Evolutionary conservation across 2,329 filamentous ascomycete genomes (phyloP), one percentile per base, ranked within the genome.

Genomic region (Davidsoniella australis): DNA sequence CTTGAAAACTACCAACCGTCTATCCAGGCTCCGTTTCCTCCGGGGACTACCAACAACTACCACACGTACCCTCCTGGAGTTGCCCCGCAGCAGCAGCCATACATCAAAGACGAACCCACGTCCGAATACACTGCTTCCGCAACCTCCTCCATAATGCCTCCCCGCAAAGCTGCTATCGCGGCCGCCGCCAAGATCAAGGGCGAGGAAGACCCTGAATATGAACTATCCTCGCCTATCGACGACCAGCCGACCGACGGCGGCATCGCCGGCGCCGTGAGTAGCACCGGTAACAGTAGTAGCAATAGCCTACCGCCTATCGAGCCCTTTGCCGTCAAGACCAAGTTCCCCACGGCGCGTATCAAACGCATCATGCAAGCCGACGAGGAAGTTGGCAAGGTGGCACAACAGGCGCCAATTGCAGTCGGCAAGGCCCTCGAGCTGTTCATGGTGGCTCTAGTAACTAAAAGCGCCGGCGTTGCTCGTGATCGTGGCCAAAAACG

Each of bases 331-430:
- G 86, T 98, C 58, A 85, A 78, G 64, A 96, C 89, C 33, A 95
- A 95, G 60, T 98, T 98, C 60, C 91, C 91, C 1, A 94, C 94
- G 29, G 91, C 91, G 12, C 76, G 91, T 54, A 98, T 98, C 69
- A 98, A 98, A 72, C 80, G 91, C 47, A 96, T 98, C 59, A 96
- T 98, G 91, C 91, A 98, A 66, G 89, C 89, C 9, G 91, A 98
- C 60, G 91, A 98, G 61, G 91, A 98, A 62, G 88, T 98, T 0
- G 91, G 91, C 54, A 98, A 98, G 67, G 91, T 98, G 8, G 88
- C 91, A 3, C 91, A 98, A 65, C 91, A 96, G 54, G 95, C 91
- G 0, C 89, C 89, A 14, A 93, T 94, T 50, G 91, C 89, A 23
- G 89, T 96, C 41, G 85, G 85, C 57, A 95, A 95, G 69, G 91